Base-by-base conservation (phyloP, 441 rosid genomes). In the Jatropha multifida region DNA sequence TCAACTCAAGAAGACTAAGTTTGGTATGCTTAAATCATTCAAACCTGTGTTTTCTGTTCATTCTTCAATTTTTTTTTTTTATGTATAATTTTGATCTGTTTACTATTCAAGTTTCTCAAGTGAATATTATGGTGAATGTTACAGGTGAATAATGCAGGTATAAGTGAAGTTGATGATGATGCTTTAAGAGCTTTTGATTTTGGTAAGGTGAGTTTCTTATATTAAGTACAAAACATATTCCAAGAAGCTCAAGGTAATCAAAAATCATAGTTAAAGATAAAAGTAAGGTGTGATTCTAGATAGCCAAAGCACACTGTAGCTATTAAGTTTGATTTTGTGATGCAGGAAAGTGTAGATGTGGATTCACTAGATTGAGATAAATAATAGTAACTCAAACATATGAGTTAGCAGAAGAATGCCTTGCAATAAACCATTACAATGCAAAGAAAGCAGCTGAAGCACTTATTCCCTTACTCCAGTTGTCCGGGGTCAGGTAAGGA, bases 351-450 rank as follows among this genome's bases (percentile, higher is more conserved):
- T 51, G 40, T 3, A 23, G 67, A 20, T 11, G 7, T 63, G 9
- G 74, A 71, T 10, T 49, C 58, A n/a, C n/a, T 68, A 12, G 74
- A 70, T 6, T 65, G 64, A 55, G n/a, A 10, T 10, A 65, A 61
- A 3, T 32, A 10, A 2, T 56, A 42, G 60, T 55, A 9, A 42
- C 7, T 15, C 46, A 76, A 61, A 23, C 80, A 12, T 71, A 67
- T 0, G 82, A 87, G 18, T 63, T 58, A 72, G 80, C 80, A 27
- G 80, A 82, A 67, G 75, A 81, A 59, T 83, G 90, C 68, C 44
- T 83, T 20, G 44, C 68, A 15, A 82, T 69, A 62, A 87, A 83
- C 76, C 82, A 85, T 46, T 72, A 82, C 55, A 85, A 87, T 8
- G 63, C 81, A 63, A 85, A 83, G 68, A 79, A 46, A 61, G 74